These are phyloP conservation scores for Aureobasidium sp. DNA, from an alignment of 2,329 filamentous ascomycete species.

Conservation along the genomic window DNA sequence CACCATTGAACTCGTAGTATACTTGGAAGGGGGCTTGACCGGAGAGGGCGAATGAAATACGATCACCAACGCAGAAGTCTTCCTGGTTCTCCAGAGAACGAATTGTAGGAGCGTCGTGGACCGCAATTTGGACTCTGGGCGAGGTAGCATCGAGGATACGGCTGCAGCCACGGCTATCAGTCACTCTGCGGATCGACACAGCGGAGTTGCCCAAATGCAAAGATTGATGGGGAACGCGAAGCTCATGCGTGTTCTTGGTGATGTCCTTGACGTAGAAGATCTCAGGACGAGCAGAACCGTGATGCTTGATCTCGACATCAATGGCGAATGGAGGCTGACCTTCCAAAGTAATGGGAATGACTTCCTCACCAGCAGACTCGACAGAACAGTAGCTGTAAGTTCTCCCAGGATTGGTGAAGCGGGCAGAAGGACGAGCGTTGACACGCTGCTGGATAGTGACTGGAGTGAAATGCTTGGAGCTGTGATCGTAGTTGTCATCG, in stretches of 20 bases:
- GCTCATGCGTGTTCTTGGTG: conserved; percentile 62
- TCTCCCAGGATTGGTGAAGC: conserved; percentile 78
- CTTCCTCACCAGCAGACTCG: conserved; percentile 69
- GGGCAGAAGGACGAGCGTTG: conserved; percentile 72
- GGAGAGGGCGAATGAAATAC: conserved; percentile 83
- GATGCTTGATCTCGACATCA: conserved; percentile 89
- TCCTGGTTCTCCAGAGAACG: conserved; percentile 74
- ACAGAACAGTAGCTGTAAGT: conserved; percentile 94
- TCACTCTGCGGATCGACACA: conserved; percentile 81
- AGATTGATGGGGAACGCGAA: conserved; percentile 77
- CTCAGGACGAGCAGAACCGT: conserved; percentile 71
- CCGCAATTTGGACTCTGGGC: conserved; percentile 78
- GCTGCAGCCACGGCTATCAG: conserved; percentile 80
- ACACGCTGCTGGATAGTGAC: conserved; percentile 75
- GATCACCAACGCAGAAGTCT: conserved; percentile 94
- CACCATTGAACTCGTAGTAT: conserved; percentile 80
- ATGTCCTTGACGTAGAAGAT: conserved; percentile 77
- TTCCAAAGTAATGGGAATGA: conserved; percentile 77
- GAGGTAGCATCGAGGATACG: conserved; percentile 59
- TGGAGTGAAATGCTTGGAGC: conserved; percentile 57
- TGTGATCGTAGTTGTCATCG: conserved; percentile 78
- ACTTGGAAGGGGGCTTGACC: conserved; percentile 90
- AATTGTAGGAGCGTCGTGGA: conserved; percentile 89
- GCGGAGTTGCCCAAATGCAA: conserved; percentile 85
- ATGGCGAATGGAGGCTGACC: conserved; percentile 82